These are phyloP conservation scores for Leucosporidium yakuticum DNA, from an alignment of 768 basidiomycete genomes.

Conservation along the genomic window DNA sequence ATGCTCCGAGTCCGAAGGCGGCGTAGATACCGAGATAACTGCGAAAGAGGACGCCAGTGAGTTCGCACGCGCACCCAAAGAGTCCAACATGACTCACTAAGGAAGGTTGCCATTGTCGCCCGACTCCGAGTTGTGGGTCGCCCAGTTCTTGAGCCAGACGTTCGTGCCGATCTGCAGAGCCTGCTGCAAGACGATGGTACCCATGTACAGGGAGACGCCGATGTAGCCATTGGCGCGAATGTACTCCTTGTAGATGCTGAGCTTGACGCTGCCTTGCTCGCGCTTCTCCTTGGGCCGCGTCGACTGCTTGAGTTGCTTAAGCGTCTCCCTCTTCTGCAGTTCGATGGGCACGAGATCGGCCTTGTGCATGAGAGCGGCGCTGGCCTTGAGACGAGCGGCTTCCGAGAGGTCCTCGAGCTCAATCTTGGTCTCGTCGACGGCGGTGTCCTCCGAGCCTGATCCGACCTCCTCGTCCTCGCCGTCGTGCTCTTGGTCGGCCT, in stretches of 20 bases:
- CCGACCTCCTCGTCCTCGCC: conserved; percentile 33
- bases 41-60: neutral
- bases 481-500: conserved; percentile 38
- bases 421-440: conserved; percentile 29
- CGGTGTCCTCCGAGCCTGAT: conserved; percentile 39
- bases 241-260: conserved; percentile 45
- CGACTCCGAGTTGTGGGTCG: conserved; percentile 22
- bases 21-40: conserved; percentile 5
- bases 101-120: conserved; percentile 31
- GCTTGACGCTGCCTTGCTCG: conserved; percentile 46
- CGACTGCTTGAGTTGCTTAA: conserved; percentile 26
- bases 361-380: conserved; percentile 33
- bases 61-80: neutral
- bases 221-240: conserved; percentile 39
- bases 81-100: conserved; percentile 32
- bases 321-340: conserved; percentile 31
- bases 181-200: conserved; percentile 44
- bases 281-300: conserved; percentile 38
- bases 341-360: conserved; percentile 41
- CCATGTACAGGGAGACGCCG: conserved; percentile 42
- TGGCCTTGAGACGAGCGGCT: conserved; percentile 34
- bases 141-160: conserved; percentile 39
- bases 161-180: conserved; percentile 40
- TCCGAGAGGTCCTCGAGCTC: conserved; percentile 36
- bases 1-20: conserved; percentile 14